phyloP scores from a whole-genome alignment of 2,329 filamentous ascomycete species.

The Alternaria tenuissima region DNA sequence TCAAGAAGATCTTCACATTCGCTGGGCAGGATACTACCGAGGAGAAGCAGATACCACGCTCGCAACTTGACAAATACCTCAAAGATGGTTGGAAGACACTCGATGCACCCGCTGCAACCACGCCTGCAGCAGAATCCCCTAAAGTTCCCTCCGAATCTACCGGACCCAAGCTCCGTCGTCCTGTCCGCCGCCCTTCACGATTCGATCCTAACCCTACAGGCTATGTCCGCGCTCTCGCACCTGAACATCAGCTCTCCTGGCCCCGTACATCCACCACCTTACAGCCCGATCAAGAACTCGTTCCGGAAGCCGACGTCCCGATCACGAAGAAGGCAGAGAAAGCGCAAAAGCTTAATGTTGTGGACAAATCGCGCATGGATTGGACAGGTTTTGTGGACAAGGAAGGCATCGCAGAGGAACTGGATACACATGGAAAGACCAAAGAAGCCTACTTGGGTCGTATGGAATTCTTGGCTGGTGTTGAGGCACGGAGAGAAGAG shows the following conservation, averaged over 20 bases:
- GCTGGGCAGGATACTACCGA: conserved; percentile 76
- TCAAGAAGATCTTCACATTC: conserved; percentile 78
- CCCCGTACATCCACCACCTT: conserved; percentile 35
- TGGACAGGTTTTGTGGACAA: conserved; percentile 71
- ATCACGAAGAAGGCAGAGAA: conserved; percentile 43
- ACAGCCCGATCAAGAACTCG: conserved; percentile 20
- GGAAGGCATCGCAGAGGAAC: conserved; percentile 67
- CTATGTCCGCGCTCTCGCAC: conserved; percentile 56
- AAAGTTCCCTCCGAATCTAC: conserved; percentile 12
- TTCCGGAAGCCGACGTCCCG: conserved; percentile 23
- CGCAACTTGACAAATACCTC: conserved; percentile 39
- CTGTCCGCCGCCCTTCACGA: conserved; percentile 55
- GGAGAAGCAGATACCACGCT: conserved; percentile 69
- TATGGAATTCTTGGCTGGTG: conserved; percentile 69
- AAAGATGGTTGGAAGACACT: conserved; percentile 43
- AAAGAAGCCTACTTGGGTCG: conserved; percentile 68
- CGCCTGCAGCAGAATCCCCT: conserved; percentile 4
- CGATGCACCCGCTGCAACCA: conserved; percentile 17
- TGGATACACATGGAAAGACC: conserved; percentile 68
- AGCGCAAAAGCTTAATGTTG: conserved; percentile 69
- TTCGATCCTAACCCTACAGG: conserved; percentile 62
- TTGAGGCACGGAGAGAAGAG: conserved; percentile 64
- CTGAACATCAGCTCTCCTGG: conserved; percentile 55
- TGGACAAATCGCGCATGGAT: conserved; percentile 71
- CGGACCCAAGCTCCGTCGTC: conserved; percentile 37